Percentiles rank a stretch among this genome's conserved stretches.
Conservation (phyloP, 2,329 filamentous ascomycete species). For the Diaporthe vexans region DNA sequence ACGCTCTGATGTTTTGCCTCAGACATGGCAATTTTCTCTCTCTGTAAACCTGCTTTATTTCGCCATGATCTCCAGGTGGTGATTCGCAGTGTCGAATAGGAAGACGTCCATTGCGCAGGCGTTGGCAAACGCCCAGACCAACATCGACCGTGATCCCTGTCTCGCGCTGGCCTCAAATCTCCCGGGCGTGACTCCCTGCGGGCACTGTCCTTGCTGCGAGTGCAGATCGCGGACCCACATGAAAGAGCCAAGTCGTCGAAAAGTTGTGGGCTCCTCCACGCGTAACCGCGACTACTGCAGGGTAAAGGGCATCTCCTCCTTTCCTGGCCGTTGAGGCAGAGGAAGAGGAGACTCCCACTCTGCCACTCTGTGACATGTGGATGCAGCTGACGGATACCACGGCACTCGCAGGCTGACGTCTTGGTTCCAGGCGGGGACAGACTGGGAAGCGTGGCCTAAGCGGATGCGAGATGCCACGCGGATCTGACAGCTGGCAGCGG, state of each 20-base stretch:
- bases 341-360: not conserved
- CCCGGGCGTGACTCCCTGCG: constrained; percentile 2
- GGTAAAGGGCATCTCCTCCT: not conserved
- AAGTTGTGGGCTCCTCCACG: not conserved
- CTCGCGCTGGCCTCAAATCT: constrained; percentile 20
- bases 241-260: not conserved
- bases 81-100: not conserved
- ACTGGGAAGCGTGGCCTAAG: not conserved
- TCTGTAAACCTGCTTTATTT: constrained; percentile 3
- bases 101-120: not conserved
- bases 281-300: constrained; percentile 13
- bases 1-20: not conserved
- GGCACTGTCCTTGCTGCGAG: constrained; percentile 19
- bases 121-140: not conserved
- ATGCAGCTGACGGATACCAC: not conserved
- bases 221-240: constrained; percentile 13
- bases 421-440: not conserved
- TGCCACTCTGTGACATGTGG: not conserved
- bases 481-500: not conserved
- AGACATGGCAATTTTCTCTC: not conserved
- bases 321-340: not conserved
- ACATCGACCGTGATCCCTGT: not conserved
- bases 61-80: not conserved
- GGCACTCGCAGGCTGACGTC: not conserved
- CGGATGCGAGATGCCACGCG: constrained; percentile 25